Conservation (phyloP, 225 moss, liverwort and hornwort genomes). For the Asterella californica region DNA sequence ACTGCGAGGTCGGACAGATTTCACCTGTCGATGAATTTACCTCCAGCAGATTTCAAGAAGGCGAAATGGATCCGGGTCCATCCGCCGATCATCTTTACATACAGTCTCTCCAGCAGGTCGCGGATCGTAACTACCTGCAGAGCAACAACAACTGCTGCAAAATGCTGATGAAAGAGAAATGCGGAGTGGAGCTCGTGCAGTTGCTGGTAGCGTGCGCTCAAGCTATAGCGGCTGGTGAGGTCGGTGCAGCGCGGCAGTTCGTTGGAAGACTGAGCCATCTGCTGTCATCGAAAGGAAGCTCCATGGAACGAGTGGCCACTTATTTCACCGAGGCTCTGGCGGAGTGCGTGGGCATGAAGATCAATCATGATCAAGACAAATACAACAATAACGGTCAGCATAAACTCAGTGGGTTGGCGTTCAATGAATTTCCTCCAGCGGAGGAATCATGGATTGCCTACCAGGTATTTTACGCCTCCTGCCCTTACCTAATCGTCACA, state of each 20-base stretch:
- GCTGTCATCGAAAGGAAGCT: conserved; percentile 28
- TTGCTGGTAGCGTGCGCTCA: conserved; percentile 29
- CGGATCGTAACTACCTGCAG: neutral
- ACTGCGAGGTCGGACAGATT: neutral
- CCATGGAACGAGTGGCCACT: conserved; percentile 46
- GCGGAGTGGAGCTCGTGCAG: conserved; percentile 42
- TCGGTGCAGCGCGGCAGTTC: conserved; percentile 20
- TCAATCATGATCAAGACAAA: neutral
- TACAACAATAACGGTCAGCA: neutral
- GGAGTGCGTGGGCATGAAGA: conserved; percentile 10
- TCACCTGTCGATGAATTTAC: neutral
- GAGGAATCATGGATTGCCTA: conserved; percentile 31
- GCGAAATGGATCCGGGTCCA: neutral
- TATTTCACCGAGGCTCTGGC: conserved; percentile 41
- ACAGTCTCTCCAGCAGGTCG: neutral
- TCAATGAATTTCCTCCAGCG: conserved; percentile 1
- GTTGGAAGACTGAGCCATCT: conserved; percentile 18
- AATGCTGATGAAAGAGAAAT: conserved; percentile 17
- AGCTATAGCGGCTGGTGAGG: conserved; percentile 29
- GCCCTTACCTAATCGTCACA: conserved; percentile 37
- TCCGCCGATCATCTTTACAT: neutral
- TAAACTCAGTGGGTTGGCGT: neutral
- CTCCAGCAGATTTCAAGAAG: neutral
- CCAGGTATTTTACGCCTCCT: conserved; percentile 35
- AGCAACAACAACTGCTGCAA: conserved; percentile 4